Percentiles rank a stretch among this genome's conserved stretches.
These are phyloP conservation scores for Epichloe baconii DNA, from an alignment of 2,329 filamentous ascomycete genomes.

Conservation along the genomic window DNA sequence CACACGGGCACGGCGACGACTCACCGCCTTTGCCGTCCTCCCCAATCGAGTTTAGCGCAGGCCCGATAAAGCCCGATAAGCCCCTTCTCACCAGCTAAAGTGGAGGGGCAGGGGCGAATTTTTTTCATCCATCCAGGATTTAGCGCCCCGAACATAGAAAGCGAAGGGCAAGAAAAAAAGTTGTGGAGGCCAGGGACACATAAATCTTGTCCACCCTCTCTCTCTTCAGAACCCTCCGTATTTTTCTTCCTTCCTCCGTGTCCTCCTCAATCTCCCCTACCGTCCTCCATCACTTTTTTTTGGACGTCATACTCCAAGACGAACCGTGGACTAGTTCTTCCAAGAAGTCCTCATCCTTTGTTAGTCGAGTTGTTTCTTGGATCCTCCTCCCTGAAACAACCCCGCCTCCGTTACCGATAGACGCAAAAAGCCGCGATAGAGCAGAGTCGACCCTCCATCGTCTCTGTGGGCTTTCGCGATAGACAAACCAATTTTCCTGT, in stretches of 20 bases:
- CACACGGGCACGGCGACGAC: constrained; percentile 2
- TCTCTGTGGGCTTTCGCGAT: constrained; percentile 18
- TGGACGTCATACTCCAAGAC: constrained; percentile 32
- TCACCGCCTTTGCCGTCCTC: constrained; percentile 10
- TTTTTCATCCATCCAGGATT: constrained; percentile 7
- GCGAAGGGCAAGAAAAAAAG: not conserved
- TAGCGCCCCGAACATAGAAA: constrained; percentile 4
- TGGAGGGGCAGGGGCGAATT: constrained; percentile 12
- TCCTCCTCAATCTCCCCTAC: constrained; percentile 18
- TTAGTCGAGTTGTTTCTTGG: constrained; percentile 20
- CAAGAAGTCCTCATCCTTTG: constrained; percentile 14
- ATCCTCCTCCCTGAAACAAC: constrained; percentile 21
- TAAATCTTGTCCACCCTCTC: constrained; percentile 7
- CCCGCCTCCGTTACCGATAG: constrained; percentile 18
- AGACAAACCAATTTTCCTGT: not conserved
- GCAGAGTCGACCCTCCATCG: constrained; percentile 34
- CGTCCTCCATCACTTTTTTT: constrained; percentile 17
- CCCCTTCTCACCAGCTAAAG: constrained; percentile 6
- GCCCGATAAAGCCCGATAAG: constrained; percentile 14
- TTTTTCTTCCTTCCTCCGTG: constrained; percentile 3
- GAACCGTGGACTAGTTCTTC: constrained; percentile 22
- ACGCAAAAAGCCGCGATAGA: constrained; percentile 23
- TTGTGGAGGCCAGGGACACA: constrained; percentile 1
- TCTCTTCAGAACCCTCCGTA: constrained; percentile 3
- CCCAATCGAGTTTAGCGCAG: constrained; percentile 8